Conservation (phyloP, 2,329 filamentous ascomycete species). For the Xylaria sp. region DNA sequence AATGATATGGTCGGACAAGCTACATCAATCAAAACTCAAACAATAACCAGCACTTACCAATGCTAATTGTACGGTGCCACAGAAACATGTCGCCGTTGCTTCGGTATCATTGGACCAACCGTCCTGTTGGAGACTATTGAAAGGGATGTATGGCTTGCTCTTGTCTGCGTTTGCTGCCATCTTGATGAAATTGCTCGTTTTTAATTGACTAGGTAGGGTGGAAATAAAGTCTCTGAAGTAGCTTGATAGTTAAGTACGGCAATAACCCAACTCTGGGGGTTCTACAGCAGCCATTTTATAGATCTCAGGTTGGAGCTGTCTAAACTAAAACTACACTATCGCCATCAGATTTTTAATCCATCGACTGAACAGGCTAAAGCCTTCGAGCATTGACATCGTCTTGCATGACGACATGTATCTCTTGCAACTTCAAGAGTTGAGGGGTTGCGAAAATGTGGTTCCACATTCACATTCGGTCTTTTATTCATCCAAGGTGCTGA, state of each 20-base stretch:
- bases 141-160: slow-evolving; percentile 49
- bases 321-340: background rate
- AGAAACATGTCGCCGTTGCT: slow-evolving; percentile 69
- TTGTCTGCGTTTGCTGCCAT: slow-evolving; percentile 35
- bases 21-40: background rate
- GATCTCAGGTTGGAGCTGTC: background rate
- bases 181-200: background rate
- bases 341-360: background rate
- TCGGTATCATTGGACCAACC: slow-evolving; percentile 58
- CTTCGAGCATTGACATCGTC: too few relatives aligned
- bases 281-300: background rate
- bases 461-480: background rate
- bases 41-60: slow-evolving; percentile 56
- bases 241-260: background rate
- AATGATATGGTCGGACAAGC: background rate
- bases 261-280: background rate
- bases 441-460: background rate
- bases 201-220: background rate
- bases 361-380: too few relatives aligned
- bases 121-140: slow-evolving; percentile 51
- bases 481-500: slow-evolving; percentile 3
- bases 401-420: background rate
- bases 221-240: background rate
- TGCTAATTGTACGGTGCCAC: slow-evolving; percentile 64
- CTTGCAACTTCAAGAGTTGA: background rate